Conservation (phyloP, 2,329 filamentous ascomycete genomes). For the Xylaria sp. region DNA sequence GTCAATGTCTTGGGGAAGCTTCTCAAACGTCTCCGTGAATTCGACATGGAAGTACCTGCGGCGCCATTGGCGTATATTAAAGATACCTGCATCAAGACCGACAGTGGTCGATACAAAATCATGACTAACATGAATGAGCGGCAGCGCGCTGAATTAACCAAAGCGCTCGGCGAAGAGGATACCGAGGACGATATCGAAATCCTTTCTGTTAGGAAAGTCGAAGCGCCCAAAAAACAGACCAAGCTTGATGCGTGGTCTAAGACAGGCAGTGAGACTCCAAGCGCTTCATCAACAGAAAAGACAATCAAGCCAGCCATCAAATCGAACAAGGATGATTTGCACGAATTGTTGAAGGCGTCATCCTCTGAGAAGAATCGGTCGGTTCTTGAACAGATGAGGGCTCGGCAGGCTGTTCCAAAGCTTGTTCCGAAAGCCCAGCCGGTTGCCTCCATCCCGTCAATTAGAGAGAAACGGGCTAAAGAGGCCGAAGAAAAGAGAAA, state of each 20-base stretch:
- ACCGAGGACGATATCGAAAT: constrained; percentile 56
- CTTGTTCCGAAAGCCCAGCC: constrained; percentile 44
- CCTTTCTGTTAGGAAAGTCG: constrained; percentile 47
- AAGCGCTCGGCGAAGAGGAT: constrained; percentile 65
- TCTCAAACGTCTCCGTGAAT: constrained; percentile 78
- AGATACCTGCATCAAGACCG: constrained; percentile 68
- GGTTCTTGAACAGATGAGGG: constrained; percentile 53
- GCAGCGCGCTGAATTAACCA: constrained; percentile 82
- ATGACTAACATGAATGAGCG: constrained; percentile 81
- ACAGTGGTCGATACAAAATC: constrained; percentile 61
- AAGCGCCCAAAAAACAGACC: constrained; percentile 59
- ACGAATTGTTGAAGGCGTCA: constrained; percentile 50
- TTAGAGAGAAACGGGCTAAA: constrained; percentile 75
- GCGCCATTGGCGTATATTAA: constrained; percentile 66
- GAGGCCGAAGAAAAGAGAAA: constrained; percentile 77
- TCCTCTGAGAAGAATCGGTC: constrained; percentile 53
- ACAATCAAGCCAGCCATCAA: constrained; percentile 34
- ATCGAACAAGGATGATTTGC: constrained; percentile 54
- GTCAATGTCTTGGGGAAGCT: constrained; percentile 86
- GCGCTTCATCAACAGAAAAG: constrained; percentile 28
- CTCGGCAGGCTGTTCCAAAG: constrained; percentile 38
- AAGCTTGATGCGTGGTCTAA: constrained; percentile 68
- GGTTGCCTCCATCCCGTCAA: constrained; percentile 54
- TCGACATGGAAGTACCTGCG: constrained; percentile 71
- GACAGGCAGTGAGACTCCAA: constrained; percentile 47